Evolutionary conservation across 2,329 filamentous ascomycete species (phyloP), one percentile per base, ranked within the genome.

Genomic region (Aspergillus sp.): DNA sequence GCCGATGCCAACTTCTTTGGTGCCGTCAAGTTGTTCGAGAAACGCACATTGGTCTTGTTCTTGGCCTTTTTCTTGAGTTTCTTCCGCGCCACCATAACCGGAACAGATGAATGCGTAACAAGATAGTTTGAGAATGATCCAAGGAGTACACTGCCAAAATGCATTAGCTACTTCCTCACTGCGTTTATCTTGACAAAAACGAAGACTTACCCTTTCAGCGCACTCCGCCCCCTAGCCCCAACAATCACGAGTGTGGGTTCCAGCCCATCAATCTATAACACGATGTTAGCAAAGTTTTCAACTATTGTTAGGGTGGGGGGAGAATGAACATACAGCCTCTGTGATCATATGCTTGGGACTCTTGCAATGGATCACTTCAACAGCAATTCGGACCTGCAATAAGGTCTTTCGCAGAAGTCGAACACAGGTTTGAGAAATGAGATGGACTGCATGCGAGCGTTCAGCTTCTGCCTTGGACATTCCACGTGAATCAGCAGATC

Each of bases 321-420:
- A 37, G 2, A 17, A 27, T 7, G 11, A 19, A 79, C 83, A 75
- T 70, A 86, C 83, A 65, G 97, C 92, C 79, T 98, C 95, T 0
- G 92, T 96, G 63, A 99, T 92, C 79, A 98, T 83, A 73, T 97
- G 93, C 74, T 95, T 93, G 4, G 95, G 92, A 69, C 90, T 97
- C 82, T 97, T 98, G 87, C 95, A 98, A 76, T 98, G 95, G 64
- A 99, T 89, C 27, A 98, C 93, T 76, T 99, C 95, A 34, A 99
- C 89, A 51, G 96, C 91, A 48, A 97, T 90, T 57, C 92, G 87
- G 49, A 97, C 93, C 73, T 99, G 93, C 58, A 99, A 80, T 63
- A 90, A 86, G 1, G 95, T 99, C 81, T 96, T 96, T 59, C 93
- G 85, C 59, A 99, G 77, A 46, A 98, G 79, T 64, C 88, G 89